Evolutionary conservation across 108 stramenopile genomes (phyloP), one percentile per base, ranked within the genome.

Genomic region (Cyclostephanos invisitatus): DNA sequence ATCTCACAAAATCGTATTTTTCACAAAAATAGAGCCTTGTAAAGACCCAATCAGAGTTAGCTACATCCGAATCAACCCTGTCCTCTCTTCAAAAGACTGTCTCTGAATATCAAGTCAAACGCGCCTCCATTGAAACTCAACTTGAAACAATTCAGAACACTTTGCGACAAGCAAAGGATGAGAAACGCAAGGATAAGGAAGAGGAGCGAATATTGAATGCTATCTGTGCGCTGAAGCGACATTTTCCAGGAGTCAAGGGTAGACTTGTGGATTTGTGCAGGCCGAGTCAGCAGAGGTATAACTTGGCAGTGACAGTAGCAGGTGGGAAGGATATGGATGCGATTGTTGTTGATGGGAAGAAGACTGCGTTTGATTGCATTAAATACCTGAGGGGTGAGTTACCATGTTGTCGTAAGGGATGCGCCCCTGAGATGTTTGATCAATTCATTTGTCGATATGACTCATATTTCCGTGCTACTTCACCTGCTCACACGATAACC

Each of bases 301-400:
- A 94, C 72, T 74, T 96, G 44, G 98, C 97, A 48, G 96, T 99
- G 46, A 93, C 96, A 8, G 96, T 97, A n/a, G 99, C 97, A 40
- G 96, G 85, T 17, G 98, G 98, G 29, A 96, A 96, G 74, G 90
- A 97, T 79, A 97, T 97, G 96, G 98, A 98, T 67, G 72, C 76
- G 3, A 90, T 99, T 64, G 98, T 98, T 38, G 98, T 99, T 21
- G 98, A 98, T 72, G 95, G 97, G 2, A 84, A 87, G 67, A 61
- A 82, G 62, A 96, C 89, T 38, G 97, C 81, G n/a, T 79, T 91
- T 42, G 94, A 97, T 40, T 99, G 98, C 76, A 97, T 99, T 68
- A 70, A 84, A 17, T 97, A 98, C 77, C 80, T 99, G 73, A 95
- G 97, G 9, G 75, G 74, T 75, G 62, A 75, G 61, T 58, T 65